Conservation (phyloP, 495 filamentous ascomycete species). For the Penicillium argentinense region DNA sequence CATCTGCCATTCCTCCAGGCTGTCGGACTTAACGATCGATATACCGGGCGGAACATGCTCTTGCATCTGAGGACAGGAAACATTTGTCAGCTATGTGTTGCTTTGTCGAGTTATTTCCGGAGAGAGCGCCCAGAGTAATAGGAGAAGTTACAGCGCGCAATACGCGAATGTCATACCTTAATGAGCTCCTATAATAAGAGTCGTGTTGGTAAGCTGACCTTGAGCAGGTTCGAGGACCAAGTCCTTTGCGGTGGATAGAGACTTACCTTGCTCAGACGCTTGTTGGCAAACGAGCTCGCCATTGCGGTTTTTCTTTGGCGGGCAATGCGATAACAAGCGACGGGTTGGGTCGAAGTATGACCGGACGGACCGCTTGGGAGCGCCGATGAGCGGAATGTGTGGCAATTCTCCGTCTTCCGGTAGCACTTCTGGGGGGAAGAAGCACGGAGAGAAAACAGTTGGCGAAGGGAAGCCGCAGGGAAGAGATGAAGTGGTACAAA, state of each 20-base stretch:
- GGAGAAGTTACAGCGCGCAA: not conserved
- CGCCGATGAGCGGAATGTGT: too few relatives aligned
- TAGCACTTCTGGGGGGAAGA: not conserved
- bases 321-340: not conserved
- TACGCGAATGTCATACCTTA: constrained; percentile 31
- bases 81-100: too few relatives aligned
- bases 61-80: constrained; percentile 36
- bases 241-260: not conserved
- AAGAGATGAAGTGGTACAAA: not conserved
- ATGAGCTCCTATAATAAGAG: constrained; percentile 35
- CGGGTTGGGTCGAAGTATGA: too few relatives aligned
- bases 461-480: too few relatives aligned
- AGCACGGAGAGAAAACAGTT: not conserved
- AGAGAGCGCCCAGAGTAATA: not conserved
- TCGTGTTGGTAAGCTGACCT: too few relatives aligned
- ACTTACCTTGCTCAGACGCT: constrained; percentile 50
- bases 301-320: not conserved
- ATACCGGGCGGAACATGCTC: constrained; percentile 67
- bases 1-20: constrained; percentile 87
- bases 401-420: too few relatives aligned
- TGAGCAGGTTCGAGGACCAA: too few relatives aligned
- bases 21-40: constrained; percentile 71
- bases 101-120: too few relatives aligned
- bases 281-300: constrained; percentile 43
- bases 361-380: too few relatives aligned